Evolutionary conservation across 2,329 filamentous ascomycete species (phyloP).

Genomic region (Aspergillus awamori): DNA sequence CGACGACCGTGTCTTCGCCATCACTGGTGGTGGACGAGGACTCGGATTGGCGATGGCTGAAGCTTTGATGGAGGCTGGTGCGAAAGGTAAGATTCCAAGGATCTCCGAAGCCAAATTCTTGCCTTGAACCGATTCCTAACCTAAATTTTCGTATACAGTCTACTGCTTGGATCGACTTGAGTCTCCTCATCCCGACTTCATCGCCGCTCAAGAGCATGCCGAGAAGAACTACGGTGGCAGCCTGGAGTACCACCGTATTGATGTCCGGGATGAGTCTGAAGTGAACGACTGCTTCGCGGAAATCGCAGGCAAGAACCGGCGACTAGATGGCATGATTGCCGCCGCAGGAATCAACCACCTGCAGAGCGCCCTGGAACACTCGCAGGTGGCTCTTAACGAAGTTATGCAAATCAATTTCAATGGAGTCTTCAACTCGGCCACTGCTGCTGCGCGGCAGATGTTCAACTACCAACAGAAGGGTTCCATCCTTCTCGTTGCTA

Average conservation of each 20-base stretch:
- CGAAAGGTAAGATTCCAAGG: slow-evolving; percentile 39
- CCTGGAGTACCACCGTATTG: slow-evolving; percentile 52
- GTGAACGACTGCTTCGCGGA: slow-evolving; percentile 40
- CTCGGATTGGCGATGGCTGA: slow-evolving; percentile 51
- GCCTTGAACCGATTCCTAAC: background rate
- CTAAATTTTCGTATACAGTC: slow-evolving; percentile 34
- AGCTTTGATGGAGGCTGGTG: slow-evolving; percentile 52
- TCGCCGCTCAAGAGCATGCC: slow-evolving; percentile 41
- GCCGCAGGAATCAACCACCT: slow-evolving; percentile 50
- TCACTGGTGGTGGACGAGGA: slow-evolving; percentile 50
- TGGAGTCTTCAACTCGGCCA: slow-evolving; percentile 53
- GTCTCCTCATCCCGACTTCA: slow-evolving; percentile 50
- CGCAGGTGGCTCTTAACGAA: slow-evolving; percentile 44
- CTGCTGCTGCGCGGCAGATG: slow-evolving; percentile 53
- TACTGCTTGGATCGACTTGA: slow-evolving; percentile 52
- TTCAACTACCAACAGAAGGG: slow-evolving; percentile 52
- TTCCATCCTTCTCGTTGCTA: slow-evolving; percentile 54
- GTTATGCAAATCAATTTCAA: slow-evolving; percentile 55
- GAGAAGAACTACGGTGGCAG: slow-evolving; percentile 41
- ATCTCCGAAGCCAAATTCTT: background rate
- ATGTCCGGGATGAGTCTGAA: slow-evolving; percentile 47
- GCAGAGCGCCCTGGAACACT: slow-evolving; percentile 45
- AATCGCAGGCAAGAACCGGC: slow-evolving; percentile 39
- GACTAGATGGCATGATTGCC: slow-evolving; percentile 47
- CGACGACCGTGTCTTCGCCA: slow-evolving; percentile 43